Base-by-base conservation (phyloP, 306 rosid species). In the Cucumis cinereus region DNA sequence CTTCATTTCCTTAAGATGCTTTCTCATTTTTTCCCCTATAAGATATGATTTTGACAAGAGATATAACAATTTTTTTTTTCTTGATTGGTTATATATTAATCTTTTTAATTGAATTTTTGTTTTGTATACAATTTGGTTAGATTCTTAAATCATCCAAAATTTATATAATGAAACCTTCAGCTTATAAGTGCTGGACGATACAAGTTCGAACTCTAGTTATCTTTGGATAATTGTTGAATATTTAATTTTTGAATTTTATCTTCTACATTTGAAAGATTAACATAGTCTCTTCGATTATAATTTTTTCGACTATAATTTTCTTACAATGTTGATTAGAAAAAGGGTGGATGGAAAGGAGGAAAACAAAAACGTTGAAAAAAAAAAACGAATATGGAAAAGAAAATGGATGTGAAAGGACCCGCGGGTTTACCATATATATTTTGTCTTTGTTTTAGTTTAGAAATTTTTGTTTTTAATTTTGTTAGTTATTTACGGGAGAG, bases 1-100 rank as follows among this genome's bases (percentile, higher is more conserved):
- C 16, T 50, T 50, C 2, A 8, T 71, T 71, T 16, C 41, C 16
- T 71, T 16, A 8, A 71, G 59, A 71, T 71, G 75, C 75, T 9
- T 43, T 45, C 16, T 45, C 16, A 45, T 22, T 43, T 22, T 6
- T 1, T 7, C 19, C 19, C 70, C n/a, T 5, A 26, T 50, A 7
- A 71, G 76, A 71, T 71, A 49, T 71, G 43, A 49, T 71, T 49
- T 71, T 71, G 59, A 71, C 76, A 8, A 16, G 43, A 49, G 56
- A 49, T 24, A 71, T 47, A 13, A 9, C 26, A 26, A 47, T 13
- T 47, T 47, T 47, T 45, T 15, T 45, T 45, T 45, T 4, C 17
- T 13, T 47, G 17, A 49, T 49, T 49, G n/a, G 54, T 14, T 49
- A n/a, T 49, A 49, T 49, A 3, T 3, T 9, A 13, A n/a, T 54